A percentile compares a stretch with the other conserved stretches of the same genome.
phyloP scores from a whole-genome alignment of 2,329 filamentous ascomycete species.

The Hymenoscyphus occultus region DNA sequence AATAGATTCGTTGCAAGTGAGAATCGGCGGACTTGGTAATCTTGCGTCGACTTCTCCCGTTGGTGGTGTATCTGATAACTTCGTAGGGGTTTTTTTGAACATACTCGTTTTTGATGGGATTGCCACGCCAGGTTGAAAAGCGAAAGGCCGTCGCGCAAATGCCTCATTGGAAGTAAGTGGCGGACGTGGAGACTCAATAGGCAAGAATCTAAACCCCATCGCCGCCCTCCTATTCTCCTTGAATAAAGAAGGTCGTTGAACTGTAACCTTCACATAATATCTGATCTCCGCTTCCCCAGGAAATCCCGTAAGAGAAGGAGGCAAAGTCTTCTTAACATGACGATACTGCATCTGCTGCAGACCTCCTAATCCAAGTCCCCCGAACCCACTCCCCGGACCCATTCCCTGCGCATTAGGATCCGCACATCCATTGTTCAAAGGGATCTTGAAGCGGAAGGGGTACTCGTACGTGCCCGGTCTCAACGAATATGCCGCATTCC shows the following conservation, averaged over 20 bases:
- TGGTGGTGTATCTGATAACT: slow-evolving; percentile 50
- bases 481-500: slow-evolving; percentile 51
- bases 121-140: slow-evolving; percentile 46
- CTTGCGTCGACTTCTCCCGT: slow-evolving; percentile 75
- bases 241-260: slow-evolving; percentile 82
- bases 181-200: slow-evolving; percentile 83
- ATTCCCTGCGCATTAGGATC: slow-evolving; percentile 50
- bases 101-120: slow-evolving; percentile 33
- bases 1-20: slow-evolving; percentile 85
- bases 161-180: slow-evolving; percentile 68
- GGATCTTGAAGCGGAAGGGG: slow-evolving; percentile 73
- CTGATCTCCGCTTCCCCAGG: slow-evolving; percentile 84
- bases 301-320: slow-evolving; percentile 84
- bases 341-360: slow-evolving; percentile 57
- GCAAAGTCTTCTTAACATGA: slow-evolving; percentile 83
- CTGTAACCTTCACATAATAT: slow-evolving; percentile 95
- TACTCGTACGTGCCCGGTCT: slow-evolving; percentile 71
- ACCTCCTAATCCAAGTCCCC: slow-evolving; percentile 61
- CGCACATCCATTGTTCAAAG: slow-evolving; percentile 67
- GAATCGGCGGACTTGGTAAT: slow-evolving; percentile 79
- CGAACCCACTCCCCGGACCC: slow-evolving; percentile 51
- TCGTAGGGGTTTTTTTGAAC: slow-evolving; percentile 31
- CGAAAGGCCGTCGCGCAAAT: slow-evolving; percentile 72
- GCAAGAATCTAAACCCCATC: slow-evolving; percentile 77
- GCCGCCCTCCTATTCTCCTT: slow-evolving; percentile 80